Conservation (phyloP, 306 rosid species). For the Prinsepia uniflora region DNA sequence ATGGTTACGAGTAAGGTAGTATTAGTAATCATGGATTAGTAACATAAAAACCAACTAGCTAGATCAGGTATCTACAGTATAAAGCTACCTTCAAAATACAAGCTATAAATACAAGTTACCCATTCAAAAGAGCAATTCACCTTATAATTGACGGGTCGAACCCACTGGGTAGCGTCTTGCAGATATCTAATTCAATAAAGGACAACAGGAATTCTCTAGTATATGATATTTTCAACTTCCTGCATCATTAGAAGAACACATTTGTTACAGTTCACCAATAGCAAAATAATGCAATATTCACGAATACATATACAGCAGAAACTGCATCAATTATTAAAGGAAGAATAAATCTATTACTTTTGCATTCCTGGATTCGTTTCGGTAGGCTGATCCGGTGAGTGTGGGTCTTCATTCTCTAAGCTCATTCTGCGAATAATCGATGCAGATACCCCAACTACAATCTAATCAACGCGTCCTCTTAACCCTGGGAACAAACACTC, state of each 20-base stretch:
- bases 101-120: not conserved
- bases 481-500: slow-evolving; percentile 25
- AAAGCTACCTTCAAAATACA: slow-evolving; percentile 3
- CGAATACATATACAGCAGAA: not conserved
- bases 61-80: not conserved
- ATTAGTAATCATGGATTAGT: not conserved
- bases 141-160: slow-evolving; percentile 71
- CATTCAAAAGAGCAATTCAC: slow-evolving; percentile 33
- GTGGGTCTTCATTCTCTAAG: slow-evolving; percentile 48
- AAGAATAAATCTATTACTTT: slow-evolving; percentile 41
- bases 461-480: slow-evolving; percentile 23
- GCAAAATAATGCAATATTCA: slow-evolving; percentile 9
- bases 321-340: not conserved
- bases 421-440: slow-evolving; percentile 56
- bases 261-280: slow-evolving; percentile 21
- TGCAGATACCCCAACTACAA: slow-evolving; percentile 24
- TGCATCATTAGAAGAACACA: slow-evolving; percentile 32
- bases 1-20: slow-evolving; percentile 6
- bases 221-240: slow-evolving; percentile 57
- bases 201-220: slow-evolving; percentile 79
- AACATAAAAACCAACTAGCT: slow-evolving; percentile 9
- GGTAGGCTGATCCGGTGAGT: slow-evolving; percentile 35
- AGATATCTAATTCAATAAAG: slow-evolving; percentile 61
- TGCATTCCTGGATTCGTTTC: slow-evolving; percentile 40
- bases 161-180: slow-evolving; percentile 74